These are phyloP conservation scores for Gymnopus androsaceus DNA, from an alignment of 1,284 basidiomycete species.

Conservation along the genomic window DNA sequence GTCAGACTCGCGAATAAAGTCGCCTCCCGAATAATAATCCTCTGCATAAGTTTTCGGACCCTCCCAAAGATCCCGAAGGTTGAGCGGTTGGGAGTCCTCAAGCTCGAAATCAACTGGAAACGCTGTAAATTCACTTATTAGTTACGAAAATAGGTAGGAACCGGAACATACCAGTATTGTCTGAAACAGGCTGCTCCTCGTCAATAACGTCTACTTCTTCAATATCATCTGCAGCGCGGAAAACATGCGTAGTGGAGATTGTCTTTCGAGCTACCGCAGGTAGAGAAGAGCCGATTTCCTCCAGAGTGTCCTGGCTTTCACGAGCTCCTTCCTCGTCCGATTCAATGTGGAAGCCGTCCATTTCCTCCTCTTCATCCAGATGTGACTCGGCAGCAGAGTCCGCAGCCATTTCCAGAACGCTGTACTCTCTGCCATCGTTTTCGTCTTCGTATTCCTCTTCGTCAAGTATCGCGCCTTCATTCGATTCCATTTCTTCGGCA, in stretches of 20 bases:
- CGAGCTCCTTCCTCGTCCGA: slow-evolving; percentile 13
- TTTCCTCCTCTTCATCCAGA: slow-evolving; percentile 24
- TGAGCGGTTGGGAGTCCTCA: slow-evolving; percentile 24
- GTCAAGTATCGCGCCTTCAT: too few species aligned
- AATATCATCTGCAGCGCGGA: background rate
- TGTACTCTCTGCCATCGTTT: background rate
- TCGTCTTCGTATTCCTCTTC: too few species aligned
- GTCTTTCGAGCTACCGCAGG: background rate
- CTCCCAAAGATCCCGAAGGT: slow-evolving; percentile 52
- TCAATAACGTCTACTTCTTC: slow-evolving; percentile 18
- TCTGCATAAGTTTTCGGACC: slow-evolving; percentile 53
- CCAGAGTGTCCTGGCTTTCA: slow-evolving; percentile 13
- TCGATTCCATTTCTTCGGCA: slow-evolving; percentile 22
- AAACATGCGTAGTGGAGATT: background rate
- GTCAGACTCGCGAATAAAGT: slow-evolving; percentile 22
- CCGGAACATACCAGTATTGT: slow-evolving; percentile 20
- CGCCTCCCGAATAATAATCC: slow-evolving; percentile 48
- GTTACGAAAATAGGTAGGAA: background rate
- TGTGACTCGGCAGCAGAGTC: slow-evolving; percentile 21
- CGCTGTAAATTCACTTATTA: slow-evolving; percentile 17
- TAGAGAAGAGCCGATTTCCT: slow-evolving; percentile 11
- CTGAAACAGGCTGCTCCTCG: slow-evolving; percentile 23
- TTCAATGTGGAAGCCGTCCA: slow-evolving; percentile 25
- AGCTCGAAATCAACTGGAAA: slow-evolving; percentile 21
- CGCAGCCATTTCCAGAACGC: too few species aligned